A percentile compares a stretch with the other conserved stretches of the same genome.
Conservation (phyloP, 306 rosid genomes). For the Alnus rubra region DNA sequence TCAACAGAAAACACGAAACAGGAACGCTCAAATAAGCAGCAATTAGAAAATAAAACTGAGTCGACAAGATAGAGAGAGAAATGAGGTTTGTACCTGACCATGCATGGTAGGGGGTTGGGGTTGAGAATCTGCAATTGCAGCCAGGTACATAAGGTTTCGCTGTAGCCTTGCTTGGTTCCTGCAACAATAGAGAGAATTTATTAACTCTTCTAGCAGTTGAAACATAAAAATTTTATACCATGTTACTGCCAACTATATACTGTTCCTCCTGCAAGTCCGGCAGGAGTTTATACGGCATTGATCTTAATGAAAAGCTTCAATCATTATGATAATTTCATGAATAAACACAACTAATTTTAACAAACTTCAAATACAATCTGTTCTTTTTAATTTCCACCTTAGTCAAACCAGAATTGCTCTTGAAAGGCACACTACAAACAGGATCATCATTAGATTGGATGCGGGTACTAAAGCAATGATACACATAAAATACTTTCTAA, state of each 20-base stretch:
- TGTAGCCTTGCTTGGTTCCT: conserved; percentile 98
- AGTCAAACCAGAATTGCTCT: no score
- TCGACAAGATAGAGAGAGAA: neutral
- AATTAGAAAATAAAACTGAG: neutral
- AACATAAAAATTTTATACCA: neutral
- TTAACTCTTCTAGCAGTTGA: neutral
- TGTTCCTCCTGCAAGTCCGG: neutral
- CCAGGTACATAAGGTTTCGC: conserved; percentile 95
- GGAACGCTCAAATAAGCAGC: neutral
- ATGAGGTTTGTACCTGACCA: conserved; percentile 62
- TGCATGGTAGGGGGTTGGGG: conserved; percentile 89
- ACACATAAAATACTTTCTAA: no score
- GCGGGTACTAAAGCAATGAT: no score
- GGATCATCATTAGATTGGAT: no score
- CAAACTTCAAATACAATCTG: neutral
- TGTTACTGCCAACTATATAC: neutral
- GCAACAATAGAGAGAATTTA: conserved; percentile 12
- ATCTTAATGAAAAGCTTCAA: neutral
- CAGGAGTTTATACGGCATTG: neutral
- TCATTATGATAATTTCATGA: neutral
- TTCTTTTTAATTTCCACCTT: no score
- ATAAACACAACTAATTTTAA: neutral
- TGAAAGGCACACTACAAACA: no score
- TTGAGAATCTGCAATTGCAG: conserved; percentile 99
- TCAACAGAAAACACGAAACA: neutral